These are phyloP conservation scores for Crithidia brevicula DNA, from an alignment of 208 protist genomes.

Conservation along the genomic window DNA sequence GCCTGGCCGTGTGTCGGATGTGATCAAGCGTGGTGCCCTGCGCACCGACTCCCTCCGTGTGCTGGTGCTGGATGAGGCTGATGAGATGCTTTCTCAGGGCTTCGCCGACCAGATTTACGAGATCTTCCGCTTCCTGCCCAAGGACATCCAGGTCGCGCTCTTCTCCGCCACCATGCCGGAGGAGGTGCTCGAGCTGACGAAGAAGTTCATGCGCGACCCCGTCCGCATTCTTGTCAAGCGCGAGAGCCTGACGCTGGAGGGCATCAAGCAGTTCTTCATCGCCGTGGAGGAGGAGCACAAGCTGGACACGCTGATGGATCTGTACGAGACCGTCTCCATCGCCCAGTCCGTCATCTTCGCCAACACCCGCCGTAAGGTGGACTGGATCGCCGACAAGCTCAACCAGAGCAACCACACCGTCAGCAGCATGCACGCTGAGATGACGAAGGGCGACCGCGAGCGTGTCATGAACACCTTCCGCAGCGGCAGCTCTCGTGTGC, in stretches of 20 bases:
- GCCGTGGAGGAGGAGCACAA: slow-evolving; percentile 98
- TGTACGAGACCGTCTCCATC: slow-evolving; percentile 93
- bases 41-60: slow-evolving; percentile 93
- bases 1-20: slow-evolving; percentile 97
- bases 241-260: slow-evolving; percentile 99
- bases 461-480: slow-evolving; percentile 99
- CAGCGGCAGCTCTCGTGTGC: slow-evolving; percentile 94
- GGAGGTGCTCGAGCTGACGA: slow-evolving; percentile 98
- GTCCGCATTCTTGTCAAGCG: slow-evolving; percentile 99
- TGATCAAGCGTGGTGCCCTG: slow-evolving; percentile 94
- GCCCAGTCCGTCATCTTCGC: slow-evolving; percentile 99
- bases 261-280: slow-evolving; percentile 99
- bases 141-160: slow-evolving; percentile 97
- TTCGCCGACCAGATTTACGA: slow-evolving; percentile 99
- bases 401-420: slow-evolving; percentile 94
- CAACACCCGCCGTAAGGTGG: slow-evolving; percentile 98
- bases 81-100: slow-evolving; percentile 98
- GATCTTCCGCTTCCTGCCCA: slow-evolving; percentile 97
- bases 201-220: slow-evolving; percentile 99
- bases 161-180: slow-evolving; percentile 99
- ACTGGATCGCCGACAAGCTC: slow-evolving; percentile 96
- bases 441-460: slow-evolving; percentile 98
- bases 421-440: slow-evolving; percentile 98
- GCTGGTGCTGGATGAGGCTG: slow-evolving; percentile 99
- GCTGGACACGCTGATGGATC: slow-evolving; percentile 97